Base-by-base conservation (phyloP, 2,329 filamentous ascomycete species). In the Paraphoma chrysanthemicola region DNA sequence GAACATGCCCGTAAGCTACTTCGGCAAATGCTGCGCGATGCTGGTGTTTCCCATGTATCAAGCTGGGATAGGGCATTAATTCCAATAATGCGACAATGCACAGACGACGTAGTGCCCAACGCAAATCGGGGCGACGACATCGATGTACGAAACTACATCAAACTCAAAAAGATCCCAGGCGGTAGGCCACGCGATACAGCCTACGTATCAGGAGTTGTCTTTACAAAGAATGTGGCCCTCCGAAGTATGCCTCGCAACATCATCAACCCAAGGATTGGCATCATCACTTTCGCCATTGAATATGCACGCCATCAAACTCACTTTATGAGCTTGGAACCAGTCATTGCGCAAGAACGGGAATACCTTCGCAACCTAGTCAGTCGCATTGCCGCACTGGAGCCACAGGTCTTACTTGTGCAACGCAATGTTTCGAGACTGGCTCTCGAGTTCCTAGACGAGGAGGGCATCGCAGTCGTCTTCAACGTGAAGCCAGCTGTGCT, bases 401-500 rank as follows among this genome's bases (percentile, higher is more conserved):
- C 95, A 6, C 91, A 94, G 48, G 83, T 99, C 10, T 81, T 99
- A 16, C 84, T 99, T n/a, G 92, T 95, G 1, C 91, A 98, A 73
- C 94, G 93, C 67, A 91, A 94, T 64, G 92, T 99, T 12, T 95
- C 95, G 2, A 94, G 95, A 0, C 82, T 97, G 44, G 95, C 96
- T 3, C 81, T 99, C 51, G 90, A 96, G 68, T 91, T 96, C 64
- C 83, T 99, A 1, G 90, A 93, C 17, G 89, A 95, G 66, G 92
- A 92, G 10, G 91, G 93, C 55, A 96, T 99, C 60, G 90, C 94
- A 3, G 96, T 97, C 11, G 93, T 90, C 0, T 97, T 95, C 80
- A 97, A 99, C 76, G 94, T 99, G 69, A 99, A 99, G 74, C 88
- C 92, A 33, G 96, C 94, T 0, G 95, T 99, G 11, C 89, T 99